Evolutionary conservation across 2,329 filamentous ascomycete species (phyloP).

Genomic region (Clonostachys sp.): DNA sequence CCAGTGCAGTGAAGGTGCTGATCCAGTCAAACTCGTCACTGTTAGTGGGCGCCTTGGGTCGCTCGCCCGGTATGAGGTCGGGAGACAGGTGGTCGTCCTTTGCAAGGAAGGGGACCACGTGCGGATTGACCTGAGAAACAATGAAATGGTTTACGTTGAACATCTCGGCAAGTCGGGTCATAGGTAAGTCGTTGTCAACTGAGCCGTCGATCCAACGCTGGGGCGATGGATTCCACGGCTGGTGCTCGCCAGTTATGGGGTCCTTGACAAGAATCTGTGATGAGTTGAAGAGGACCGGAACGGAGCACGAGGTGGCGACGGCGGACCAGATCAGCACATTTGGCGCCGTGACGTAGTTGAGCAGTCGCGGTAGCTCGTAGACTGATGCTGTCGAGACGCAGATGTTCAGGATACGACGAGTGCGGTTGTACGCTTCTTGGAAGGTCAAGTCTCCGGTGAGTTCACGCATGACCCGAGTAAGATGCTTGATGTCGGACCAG

Average conservation of each 20-base stretch:
- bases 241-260: conserved; percentile 69
- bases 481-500: conserved; percentile 79
- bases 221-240: conserved; percentile 81
- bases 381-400: conserved; percentile 84
- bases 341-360: conserved; percentile 91
- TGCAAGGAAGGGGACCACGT: conserved; percentile 80
- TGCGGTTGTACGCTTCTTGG: conserved; percentile 93
- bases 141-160: conserved; percentile 99
- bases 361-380: conserved; percentile 78
- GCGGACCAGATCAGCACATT: conserved; percentile 97
- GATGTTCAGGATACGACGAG: conserved; percentile 86
- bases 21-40: conserved; percentile 52
- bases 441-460: conserved; percentile 89
- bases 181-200: conserved; percentile 89
- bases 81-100: conserved; percentile 62
- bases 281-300: conserved; percentile 80
- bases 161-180: conserved; percentile 86
- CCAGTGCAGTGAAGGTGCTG: conserved; percentile 63
- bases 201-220: conserved; percentile 92
- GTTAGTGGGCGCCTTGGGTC: neutral
- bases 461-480: conserved; percentile 75
- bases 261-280: conserved; percentile 81
- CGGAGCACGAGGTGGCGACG: conserved; percentile 91
- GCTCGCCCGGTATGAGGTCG: conserved; percentile 1
- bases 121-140: conserved; percentile 93